These are phyloP conservation scores for Yarrowia deformans DNA, from an alignment of 805 yeast genomes.

Conservation along the genomic window DNA sequence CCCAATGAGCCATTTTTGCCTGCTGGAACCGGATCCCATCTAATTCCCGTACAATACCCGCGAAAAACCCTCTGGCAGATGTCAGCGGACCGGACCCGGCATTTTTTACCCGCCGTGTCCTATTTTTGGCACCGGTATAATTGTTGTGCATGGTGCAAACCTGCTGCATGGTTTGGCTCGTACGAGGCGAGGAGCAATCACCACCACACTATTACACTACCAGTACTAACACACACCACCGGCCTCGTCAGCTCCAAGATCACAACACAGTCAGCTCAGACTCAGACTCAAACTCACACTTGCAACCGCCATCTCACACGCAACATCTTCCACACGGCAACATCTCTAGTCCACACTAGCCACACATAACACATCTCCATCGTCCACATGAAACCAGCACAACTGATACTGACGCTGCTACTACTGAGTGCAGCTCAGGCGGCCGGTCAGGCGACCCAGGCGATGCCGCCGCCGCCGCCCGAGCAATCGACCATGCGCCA, in stretches of 20 bases:
- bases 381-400: too few species aligned
- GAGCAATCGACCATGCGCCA: neutral
- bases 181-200: conserved; percentile 22
- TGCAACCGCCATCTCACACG: too few species aligned
- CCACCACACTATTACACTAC: neutral
- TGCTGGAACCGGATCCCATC: too few species aligned
- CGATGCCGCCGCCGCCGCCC: too few species aligned
- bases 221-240: too few species aligned
- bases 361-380: too few species aligned
- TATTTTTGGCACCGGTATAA: neutral
- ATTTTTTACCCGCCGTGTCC: neutral
- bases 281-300: too few species aligned
- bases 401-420: neutral
- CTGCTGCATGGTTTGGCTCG: conserved; percentile 9
- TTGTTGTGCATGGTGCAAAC: conserved; percentile 1
- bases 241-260: too few species aligned
- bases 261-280: too few species aligned
- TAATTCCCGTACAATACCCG: too few species aligned
- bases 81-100: neutral
- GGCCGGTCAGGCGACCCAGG: neutral
- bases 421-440: neutral
- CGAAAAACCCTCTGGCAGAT: neutral
- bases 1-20: too few species aligned
- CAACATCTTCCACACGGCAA: too few species aligned
- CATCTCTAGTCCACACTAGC: neutral